These are phyloP conservation scores for Omphalea diandra DNA, from an alignment of 441 rosid genomes.

Conservation along the genomic window DNA sequence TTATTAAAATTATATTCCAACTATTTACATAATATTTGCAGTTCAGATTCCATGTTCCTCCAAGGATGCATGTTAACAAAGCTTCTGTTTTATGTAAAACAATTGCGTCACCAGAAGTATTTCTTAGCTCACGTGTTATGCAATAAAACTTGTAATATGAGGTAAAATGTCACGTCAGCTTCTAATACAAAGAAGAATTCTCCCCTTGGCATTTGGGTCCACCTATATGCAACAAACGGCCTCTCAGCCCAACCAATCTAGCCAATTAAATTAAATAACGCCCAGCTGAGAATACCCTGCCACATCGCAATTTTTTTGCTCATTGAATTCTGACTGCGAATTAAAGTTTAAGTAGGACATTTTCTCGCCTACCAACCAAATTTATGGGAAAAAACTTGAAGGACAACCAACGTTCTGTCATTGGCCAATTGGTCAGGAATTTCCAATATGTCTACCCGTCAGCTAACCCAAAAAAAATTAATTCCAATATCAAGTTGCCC, in stretches of 20 bases:
- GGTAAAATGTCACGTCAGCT: background rate
- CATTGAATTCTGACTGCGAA: background rate
- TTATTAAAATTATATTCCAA: no score
- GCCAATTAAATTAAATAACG: background rate
- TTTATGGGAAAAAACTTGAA: constrained; percentile 10
- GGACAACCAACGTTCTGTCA: constrained; percentile 20
- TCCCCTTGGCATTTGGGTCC: constrained; percentile 4
- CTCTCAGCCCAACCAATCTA: background rate
- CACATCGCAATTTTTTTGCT: background rate
- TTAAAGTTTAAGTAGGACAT: constrained; percentile 9
- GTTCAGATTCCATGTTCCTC: no score
- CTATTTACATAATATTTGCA: no score
- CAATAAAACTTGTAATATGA: background rate
- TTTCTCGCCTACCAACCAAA: constrained; percentile 24
- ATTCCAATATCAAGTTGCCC: no score
- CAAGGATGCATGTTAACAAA: no score
- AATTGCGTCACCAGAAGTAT: no score
- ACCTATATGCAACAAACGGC: constrained; percentile 2
- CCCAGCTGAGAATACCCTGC: background rate
- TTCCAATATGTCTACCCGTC: background rate
- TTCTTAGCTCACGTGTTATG: background rate
- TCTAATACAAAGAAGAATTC: background rate
- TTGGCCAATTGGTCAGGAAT: constrained; percentile 14
- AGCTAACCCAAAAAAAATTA: no score
- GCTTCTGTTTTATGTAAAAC: no score